Conservation (phyloP, 345 rosid genomes). For the Acer campestre region DNA sequence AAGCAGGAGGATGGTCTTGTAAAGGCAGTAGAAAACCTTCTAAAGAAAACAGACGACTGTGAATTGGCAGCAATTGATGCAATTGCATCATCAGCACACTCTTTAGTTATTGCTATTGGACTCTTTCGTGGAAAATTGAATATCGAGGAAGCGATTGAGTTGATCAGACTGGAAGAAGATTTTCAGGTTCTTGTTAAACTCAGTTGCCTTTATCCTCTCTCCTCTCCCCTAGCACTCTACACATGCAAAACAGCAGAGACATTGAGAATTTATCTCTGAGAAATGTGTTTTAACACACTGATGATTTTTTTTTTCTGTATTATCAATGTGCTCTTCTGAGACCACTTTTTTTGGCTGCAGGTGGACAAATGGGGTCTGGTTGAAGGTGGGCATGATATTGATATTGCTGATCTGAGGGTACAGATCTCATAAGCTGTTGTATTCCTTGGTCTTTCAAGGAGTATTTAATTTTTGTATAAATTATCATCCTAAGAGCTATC, state of each 20-base stretch:
- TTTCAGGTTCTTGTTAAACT: slow-evolving; percentile 58
- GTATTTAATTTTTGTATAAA: too few species aligned
- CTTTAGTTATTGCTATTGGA: slow-evolving; percentile 69
- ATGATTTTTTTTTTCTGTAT: not conserved
- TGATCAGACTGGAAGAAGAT: slow-evolving; percentile 96
- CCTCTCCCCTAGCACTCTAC: not conserved
- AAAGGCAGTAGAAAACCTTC: slow-evolving; percentile 60
- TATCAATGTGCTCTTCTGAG: slow-evolving; percentile 11
- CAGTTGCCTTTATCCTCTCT: not conserved
- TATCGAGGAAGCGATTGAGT: slow-evolving; percentile 84
- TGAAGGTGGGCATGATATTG: slow-evolving; percentile 94
- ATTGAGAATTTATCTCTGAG: not conserved
- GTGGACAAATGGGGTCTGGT: slow-evolving; percentile 95
- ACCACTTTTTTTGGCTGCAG: slow-evolving; percentile 36
- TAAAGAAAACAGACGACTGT: slow-evolving; percentile 67
- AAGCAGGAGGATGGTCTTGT: slow-evolving; percentile 81
- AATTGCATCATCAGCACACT: slow-evolving; percentile 83
- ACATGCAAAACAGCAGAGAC: not conserved
- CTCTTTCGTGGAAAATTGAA: slow-evolving; percentile 69
- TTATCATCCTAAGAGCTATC: too few species aligned
- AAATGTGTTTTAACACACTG: not conserved
- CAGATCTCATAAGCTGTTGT: slow-evolving; percentile 83
- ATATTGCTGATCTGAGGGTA: slow-evolving; percentile 91
- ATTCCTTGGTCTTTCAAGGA: slow-evolving; percentile 85
- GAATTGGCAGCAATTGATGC: slow-evolving; percentile 94